Percentiles rank a stretch among this genome's conserved stretches.
Conservation (phyloP, 331 rosid genomes). For the Malus hybrid region DNA sequence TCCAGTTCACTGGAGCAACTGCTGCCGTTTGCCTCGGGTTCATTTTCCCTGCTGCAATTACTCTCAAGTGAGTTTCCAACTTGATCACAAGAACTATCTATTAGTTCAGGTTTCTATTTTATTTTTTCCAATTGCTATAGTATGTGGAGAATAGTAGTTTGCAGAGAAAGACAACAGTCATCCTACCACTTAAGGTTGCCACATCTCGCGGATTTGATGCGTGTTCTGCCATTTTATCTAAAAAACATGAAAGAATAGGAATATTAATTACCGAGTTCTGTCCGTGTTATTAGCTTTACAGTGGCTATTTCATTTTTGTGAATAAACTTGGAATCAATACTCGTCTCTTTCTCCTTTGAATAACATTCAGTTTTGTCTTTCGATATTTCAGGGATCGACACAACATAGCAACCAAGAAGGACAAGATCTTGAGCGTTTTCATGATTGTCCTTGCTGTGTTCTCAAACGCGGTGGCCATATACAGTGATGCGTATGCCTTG, state of each 20-base stretch:
- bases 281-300: too few species aligned
- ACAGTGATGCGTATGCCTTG: conserved; percentile 70
- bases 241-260: background rate
- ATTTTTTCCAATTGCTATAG: background rate
- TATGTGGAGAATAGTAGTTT: background rate
- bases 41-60: conserved; percentile 84
- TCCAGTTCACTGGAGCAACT: conserved; percentile 97
- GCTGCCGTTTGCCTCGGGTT: conserved; percentile 83
- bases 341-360: background rate
- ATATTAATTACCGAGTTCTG: background rate
- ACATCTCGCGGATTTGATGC: background rate
- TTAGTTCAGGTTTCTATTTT: background rate
- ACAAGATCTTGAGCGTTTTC: conserved; percentile 52
- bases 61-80: conserved; percentile 54
- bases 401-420: conserved; percentile 68
- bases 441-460: conserved; percentile 79
- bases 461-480: conserved; percentile 74
- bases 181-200: background rate
- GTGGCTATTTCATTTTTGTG: background rate
- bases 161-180: background rate
- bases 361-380: background rate
- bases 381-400: conserved; percentile 49
- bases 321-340: background rate
- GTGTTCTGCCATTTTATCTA: background rate
- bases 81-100: background rate